Percentiles rank a stretch among this genome's conserved stretches.
These are phyloP conservation scores for Monosporascus sp. DNA, from an alignment of 2,329 filamentous ascomycete species.

Conservation along the genomic window DNA sequence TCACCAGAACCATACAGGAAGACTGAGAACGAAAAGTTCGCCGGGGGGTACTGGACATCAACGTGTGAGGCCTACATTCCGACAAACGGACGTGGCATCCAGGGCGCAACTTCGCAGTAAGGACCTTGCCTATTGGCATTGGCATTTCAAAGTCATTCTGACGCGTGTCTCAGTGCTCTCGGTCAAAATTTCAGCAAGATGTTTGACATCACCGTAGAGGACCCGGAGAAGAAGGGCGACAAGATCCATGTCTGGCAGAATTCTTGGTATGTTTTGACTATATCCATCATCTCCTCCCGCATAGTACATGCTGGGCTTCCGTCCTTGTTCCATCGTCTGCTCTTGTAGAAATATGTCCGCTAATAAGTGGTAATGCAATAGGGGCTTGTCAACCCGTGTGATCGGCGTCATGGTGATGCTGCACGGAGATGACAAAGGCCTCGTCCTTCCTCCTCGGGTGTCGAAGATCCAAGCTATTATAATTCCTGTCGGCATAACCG, in stretches of 20 bases:
- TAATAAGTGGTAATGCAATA: slow-evolving; percentile 1
- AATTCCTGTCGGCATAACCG: slow-evolving; percentile 88
- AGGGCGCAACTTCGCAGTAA: slow-evolving; percentile 88
- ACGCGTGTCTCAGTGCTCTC: slow-evolving; percentile 37
- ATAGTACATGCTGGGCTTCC: background rate
- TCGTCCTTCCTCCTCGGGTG: slow-evolving; percentile 87
- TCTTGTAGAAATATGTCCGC: background rate
- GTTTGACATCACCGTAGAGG: slow-evolving; percentile 97
- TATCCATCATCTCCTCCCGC: background rate
- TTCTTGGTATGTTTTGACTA: slow-evolving; percentile 53
- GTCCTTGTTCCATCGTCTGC: background rate
- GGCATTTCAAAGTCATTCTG: background rate
- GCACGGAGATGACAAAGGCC: slow-evolving; percentile 90
- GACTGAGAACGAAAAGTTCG: slow-evolving; percentile 98
- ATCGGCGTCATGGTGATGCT: slow-evolving; percentile 99
- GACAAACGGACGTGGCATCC: slow-evolving; percentile 90
- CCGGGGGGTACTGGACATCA: slow-evolving; percentile 92
- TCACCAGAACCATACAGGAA: slow-evolving; percentile 42
- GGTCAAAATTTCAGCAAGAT: slow-evolving; percentile 99
- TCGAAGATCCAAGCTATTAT: slow-evolving; percentile 81
- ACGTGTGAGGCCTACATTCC: slow-evolving; percentile 97
- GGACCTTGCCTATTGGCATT: slow-evolving; percentile 21
- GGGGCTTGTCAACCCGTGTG: slow-evolving; percentile 90
- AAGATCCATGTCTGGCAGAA: slow-evolving; percentile 95
- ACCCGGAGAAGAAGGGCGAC: slow-evolving; percentile 74